Evolutionary conservation across 257 asterid genomes (phyloP), one percentile per base, ranked within the genome.

Genomic region (Petrea volubilis): DNA sequence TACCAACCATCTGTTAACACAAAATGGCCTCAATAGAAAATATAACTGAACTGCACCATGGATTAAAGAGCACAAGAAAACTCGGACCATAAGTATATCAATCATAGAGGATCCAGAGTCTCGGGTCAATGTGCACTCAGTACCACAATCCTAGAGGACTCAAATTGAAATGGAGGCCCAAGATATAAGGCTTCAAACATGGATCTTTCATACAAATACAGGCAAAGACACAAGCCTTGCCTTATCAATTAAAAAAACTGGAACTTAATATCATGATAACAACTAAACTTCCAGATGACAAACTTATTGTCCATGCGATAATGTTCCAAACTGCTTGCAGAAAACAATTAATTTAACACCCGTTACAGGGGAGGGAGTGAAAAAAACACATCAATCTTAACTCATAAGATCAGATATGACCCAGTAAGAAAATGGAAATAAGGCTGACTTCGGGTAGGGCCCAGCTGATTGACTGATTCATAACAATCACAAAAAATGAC

Each of bases 401-500:
- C 17, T 50, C 50, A 29, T 18, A 18, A 40, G 44, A 60, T 43
- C 72, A 67, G 15, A 50, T 13, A 49, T 13, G n/a, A 49, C 49
- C 66, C 14, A 23, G 31, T 67, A 72, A 53, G 58, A 25, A 67
- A 36, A 18, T 36, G 10, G 53, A 76, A 23, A 20, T 20, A 52
- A 40, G 2, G 17, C 34, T 14, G 51, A 60, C 49, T 64, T 52
- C 44, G 50, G 40, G 18, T 23, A 60, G 17, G 21, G 7, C 38
- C 13, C 33, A 57, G 63, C 63, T 73, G 76, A 78, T 38, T 12
- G 43, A 2, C 43, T 7, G 11, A 8, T 21, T 49, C 25, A 56
- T 4, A 58, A 33, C 28, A 51, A 60, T 5, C 12, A 51, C 17
- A 51, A 43, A 64, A 29, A 40, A 12, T n/a, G 7, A 9, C 18